These are phyloP conservation scores for Wolfiporia cocos DNA, from an alignment of 1,284 basidiomycete species.

Conservation along the genomic window DNA sequence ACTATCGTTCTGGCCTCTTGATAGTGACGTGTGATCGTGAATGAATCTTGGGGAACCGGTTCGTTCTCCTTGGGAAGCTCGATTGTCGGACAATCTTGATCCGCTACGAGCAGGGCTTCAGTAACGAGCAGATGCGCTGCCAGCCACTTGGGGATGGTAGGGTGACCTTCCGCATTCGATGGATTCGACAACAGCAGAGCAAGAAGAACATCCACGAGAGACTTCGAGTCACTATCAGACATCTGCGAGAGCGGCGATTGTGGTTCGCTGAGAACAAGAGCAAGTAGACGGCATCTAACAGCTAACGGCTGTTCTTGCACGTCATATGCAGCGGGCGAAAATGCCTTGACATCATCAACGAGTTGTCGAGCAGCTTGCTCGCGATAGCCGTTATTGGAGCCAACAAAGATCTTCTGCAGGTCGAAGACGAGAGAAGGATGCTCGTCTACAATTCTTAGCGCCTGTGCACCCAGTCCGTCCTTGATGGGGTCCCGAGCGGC, in stretches of 20 bases:
- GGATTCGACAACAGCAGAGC: constrained; percentile 58
- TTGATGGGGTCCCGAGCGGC: constrained; percentile 63
- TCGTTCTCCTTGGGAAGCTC: constrained; percentile 65
- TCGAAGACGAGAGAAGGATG: constrained; percentile 89
- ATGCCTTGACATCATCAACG: constrained; percentile 66
- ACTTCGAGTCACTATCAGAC: constrained; percentile 36
- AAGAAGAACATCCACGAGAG: constrained; percentile 61
- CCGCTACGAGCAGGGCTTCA: constrained; percentile 74
- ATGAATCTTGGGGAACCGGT: constrained; percentile 43
- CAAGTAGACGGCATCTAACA: constrained; percentile 81
- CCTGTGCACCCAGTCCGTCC: constrained; percentile 57
- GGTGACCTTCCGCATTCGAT: constrained; percentile 41
- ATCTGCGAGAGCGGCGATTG: constrained; percentile 45
- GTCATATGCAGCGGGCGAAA: constrained; percentile 61
- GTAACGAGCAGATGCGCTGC: constrained; percentile 76
- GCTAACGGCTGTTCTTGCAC: constrained; percentile 69
- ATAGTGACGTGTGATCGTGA: constrained; percentile 52
- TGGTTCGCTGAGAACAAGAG: constrained; percentile 76
- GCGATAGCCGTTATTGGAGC: constrained; percentile 53
- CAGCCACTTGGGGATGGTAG: constrained; percentile 73
- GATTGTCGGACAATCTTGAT: constrained; percentile 64
- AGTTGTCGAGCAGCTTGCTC: constrained; percentile 57
- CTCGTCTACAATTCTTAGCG: constrained; percentile 80
- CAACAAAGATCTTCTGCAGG: constrained; percentile 75
- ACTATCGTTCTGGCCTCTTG: constrained; percentile 56